Evolutionary conservation across 495 filamentous ascomycete species (phyloP).

Genomic region (Diplogelasinospora grovesii): DNA sequence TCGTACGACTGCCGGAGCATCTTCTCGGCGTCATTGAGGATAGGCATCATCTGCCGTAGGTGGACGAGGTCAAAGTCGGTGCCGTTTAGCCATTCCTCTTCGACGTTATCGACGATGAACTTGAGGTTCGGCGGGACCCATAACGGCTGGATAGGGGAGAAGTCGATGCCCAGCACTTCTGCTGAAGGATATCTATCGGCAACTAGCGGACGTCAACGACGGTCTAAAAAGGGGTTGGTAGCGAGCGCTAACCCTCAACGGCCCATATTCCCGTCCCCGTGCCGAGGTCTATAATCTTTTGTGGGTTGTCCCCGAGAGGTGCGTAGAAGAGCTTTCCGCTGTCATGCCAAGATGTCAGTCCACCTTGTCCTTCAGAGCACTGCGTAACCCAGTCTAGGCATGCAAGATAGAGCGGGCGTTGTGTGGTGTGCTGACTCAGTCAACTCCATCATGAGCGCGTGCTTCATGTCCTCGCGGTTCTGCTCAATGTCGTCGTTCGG

Average conservation of each 20-base stretch:
- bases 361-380: too few relatives aligned
- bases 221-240: too few relatives aligned
- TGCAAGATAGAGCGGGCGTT: too few relatives aligned
- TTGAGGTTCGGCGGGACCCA: slow-evolving; percentile 29
- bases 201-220: slow-evolving; percentile 24
- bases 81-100: slow-evolving; percentile 26
- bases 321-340: slow-evolving; percentile 34
- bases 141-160: slow-evolving; percentile 32
- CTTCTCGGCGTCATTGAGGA: slow-evolving; percentile 34
- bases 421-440: slow-evolving; percentile 15
- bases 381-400: too few relatives aligned
- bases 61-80: slow-evolving; percentile 33
- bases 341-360: too few relatives aligned
- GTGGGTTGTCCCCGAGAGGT: slow-evolving; percentile 30
- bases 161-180: slow-evolving; percentile 21
- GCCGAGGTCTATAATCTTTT: slow-evolving; percentile 35
- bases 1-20: slow-evolving; percentile 23
- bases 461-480: slow-evolving; percentile 39
- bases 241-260: slow-evolving; percentile 17
- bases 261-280: slow-evolving; percentile 55
- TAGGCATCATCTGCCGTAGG: slow-evolving; percentile 28
- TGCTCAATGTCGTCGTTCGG: slow-evolving; percentile 49
- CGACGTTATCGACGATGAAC: slow-evolving; percentile 35
- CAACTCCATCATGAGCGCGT: slow-evolving; percentile 21
- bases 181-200: slow-evolving; percentile 30